Evolutionary conservation across 83 land plant species (phyloP).

Genomic region (Picea engelmannii): DNA sequence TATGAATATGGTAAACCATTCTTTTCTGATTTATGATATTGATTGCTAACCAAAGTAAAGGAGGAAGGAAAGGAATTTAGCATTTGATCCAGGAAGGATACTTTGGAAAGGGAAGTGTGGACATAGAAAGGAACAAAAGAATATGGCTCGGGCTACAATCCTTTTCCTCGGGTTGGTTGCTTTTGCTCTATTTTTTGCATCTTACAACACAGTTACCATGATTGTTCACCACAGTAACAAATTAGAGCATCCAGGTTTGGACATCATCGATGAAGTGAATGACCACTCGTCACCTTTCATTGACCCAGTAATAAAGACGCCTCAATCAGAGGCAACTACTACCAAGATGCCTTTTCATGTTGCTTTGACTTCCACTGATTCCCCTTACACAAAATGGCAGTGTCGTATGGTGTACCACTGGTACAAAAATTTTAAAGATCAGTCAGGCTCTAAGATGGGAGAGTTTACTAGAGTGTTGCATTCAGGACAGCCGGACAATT

Average conservation of each 20-base stretch:
- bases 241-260: slow-evolving; percentile 2
- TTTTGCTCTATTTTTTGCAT: slow-evolving; percentile 50
- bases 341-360: slow-evolving; percentile 57
- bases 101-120: no score
- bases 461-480: slow-evolving; percentile 81
- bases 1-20: no score
- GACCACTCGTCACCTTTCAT: background rate
- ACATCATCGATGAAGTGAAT: background rate
- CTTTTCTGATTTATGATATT: no score
- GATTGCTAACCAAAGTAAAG: no score
- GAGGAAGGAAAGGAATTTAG: no score
- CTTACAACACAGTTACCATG: slow-evolving; percentile 64
- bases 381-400: slow-evolving; percentile 83
- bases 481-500: slow-evolving; percentile 62
- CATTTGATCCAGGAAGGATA: no score
- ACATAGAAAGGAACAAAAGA: no score
- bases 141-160: slow-evolving; percentile 46
- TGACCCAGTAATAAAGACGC: slow-evolving; percentile 44
- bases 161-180: slow-evolving; percentile 44
- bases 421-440: slow-evolving; percentile 69
- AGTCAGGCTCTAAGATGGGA: slow-evolving; percentile 86
- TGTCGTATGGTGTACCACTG: slow-evolving; percentile 86
- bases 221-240: slow-evolving; percentile 24
- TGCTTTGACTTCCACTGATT: slow-evolving; percentile 76
- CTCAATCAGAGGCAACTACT: slow-evolving; percentile 18